Evolutionary conservation across 1,139 yeast species (phyloP), one percentile per base, ranked within the genome.

Genomic region (Yamadazyma friedrichii): DNA sequence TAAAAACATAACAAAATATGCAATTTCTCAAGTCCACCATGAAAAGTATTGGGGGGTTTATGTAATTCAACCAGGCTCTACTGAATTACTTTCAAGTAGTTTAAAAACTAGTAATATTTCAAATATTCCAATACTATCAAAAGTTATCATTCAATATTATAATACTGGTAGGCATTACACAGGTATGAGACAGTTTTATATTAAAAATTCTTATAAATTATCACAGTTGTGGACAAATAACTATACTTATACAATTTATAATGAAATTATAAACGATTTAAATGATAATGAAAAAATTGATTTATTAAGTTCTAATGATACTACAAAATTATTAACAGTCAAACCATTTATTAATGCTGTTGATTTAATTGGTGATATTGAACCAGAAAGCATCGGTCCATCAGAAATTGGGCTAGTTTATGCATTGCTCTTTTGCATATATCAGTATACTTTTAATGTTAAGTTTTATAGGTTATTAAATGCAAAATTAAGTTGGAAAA

Each of bases 11-110:
- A 55, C 61, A 10, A 64, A 62, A 11, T 70, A 73, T 42, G 53
- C 73, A 11, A 35, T 54, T n/a, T 51, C 65, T 10, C 54, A 62
- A 41, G 65, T 81, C 3, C 75, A 71, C 50, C 70, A 67, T 39
- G 75, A 77, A 56, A 54, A 73, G 28, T 79, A 67, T 52, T 82
- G 86, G 86, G 67, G 68, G 31, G 74, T 77, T 0, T 51, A 79
- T 22, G 74, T 76, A 46, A 69, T 80, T 20, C 54, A 52, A 16
- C 65, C 74, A 29, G 72, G 74, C 43, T 66, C 76, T 2, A 75
- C 85, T 2, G 48, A 48, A 28, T 33, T 39, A 20, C 48, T 78
- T 12, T 59, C 59, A 36, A 48, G 61, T 6, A 65, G 76, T 2
- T 51, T 76, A 35, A 50, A 54, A 3, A 48, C 46, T 12, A 55